Conservation (phyloP, 805 yeast genomes). For the Ogataea chonburiensis region DNA sequence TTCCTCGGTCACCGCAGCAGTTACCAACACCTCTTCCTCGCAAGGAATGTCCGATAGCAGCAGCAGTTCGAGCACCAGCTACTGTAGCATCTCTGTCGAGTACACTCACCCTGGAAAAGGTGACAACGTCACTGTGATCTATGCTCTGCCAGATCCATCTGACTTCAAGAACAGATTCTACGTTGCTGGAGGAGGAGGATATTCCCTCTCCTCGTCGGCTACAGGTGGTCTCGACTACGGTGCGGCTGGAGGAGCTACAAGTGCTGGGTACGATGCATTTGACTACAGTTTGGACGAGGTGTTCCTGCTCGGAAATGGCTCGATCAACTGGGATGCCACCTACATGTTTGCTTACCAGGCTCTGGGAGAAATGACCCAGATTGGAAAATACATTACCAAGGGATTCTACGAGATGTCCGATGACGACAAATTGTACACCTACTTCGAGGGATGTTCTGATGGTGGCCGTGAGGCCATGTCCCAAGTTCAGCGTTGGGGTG, state of each 20-base stretch:
- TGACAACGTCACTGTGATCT: constrained; percentile 4
- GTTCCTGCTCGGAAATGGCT: constrained; percentile 6
- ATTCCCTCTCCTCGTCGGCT: constrained; percentile 2
- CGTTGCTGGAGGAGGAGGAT: constrained; percentile 12
- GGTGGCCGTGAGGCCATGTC: constrained; percentile 13
- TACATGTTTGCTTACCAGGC: constrained; percentile 11
- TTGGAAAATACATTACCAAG: constrained; percentile 6
- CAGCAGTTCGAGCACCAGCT: background rate
- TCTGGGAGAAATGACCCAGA: constrained; percentile 7
- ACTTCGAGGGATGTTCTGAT: constrained; percentile 12
- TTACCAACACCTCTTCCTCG: too few relatives aligned
- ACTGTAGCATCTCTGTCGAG: constrained; percentile 6
- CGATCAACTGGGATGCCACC: constrained; percentile 12
- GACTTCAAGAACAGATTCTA: constrained; percentile 7
- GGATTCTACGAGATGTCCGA: constrained; percentile 6
- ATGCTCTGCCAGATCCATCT: constrained; percentile 4
- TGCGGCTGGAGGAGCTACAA: constrained; percentile 10
- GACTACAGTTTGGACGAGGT: constrained; percentile 4
- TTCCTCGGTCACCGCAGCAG: background rate
- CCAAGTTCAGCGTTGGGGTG: constrained; percentile 12
- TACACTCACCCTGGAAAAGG: constrained; percentile 9
- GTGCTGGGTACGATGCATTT: constrained; percentile 13
- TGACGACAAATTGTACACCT: constrained; percentile 6
- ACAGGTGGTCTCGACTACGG: constrained; percentile 6
- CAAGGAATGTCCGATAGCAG: too few relatives aligned